phyloP scores from a whole-genome alignment of 2,329 filamentous ascomycete species.

The Tolypocladium inflatum region DNA sequence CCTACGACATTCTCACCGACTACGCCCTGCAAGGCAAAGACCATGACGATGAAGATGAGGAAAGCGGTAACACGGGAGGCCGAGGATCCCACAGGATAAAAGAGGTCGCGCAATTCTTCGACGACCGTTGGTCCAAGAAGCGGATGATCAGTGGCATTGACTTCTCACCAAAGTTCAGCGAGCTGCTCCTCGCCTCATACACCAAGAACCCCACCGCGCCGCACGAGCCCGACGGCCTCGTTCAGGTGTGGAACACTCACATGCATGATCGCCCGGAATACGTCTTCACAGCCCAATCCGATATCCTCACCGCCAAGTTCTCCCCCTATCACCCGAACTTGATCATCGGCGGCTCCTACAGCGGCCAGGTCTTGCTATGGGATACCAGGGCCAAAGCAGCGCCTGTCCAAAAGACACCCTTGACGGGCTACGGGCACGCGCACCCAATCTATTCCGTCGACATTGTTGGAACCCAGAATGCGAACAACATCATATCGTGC shows the following conservation, averaged over 20 bases:
- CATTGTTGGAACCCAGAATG: constrained; percentile 95
- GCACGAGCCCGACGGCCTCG: constrained; percentile 83
- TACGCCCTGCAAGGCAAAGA: constrained; percentile 76
- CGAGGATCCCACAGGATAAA: constrained; percentile 68
- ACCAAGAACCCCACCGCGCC: constrained; percentile 95
- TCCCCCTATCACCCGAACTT: constrained; percentile 98
- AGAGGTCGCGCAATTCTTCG: constrained; percentile 88
- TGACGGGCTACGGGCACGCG: constrained; percentile 90
- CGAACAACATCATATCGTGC: constrained; percentile 95
- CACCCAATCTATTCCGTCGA: constrained; percentile 94
- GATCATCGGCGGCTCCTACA: constrained; percentile 93
- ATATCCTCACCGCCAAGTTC: constrained; percentile 91
- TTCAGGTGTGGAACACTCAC: constrained; percentile 96
- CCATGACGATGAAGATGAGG: constrained; percentile 73
- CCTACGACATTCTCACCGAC: constrained; percentile 88
- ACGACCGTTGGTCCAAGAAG: constrained; percentile 94
- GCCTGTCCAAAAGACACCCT: constrained; percentile 89
- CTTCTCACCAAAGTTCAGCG: constrained; percentile 92
- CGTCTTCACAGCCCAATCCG: constrained; percentile 90
- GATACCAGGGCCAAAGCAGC: constrained; percentile 84
- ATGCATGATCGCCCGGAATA: constrained; percentile 93
- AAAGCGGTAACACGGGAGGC: constrained; percentile 57
- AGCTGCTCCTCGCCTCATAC: constrained; percentile 87
- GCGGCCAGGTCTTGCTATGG: constrained; percentile 92
- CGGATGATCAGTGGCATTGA: constrained; percentile 92